Percentiles rank a stretch among this genome's conserved stretches.
These are phyloP conservation scores for Gossypium ekmanianum DNA, from an alignment of 345 rosid genomes.

Conservation along the genomic window DNA sequence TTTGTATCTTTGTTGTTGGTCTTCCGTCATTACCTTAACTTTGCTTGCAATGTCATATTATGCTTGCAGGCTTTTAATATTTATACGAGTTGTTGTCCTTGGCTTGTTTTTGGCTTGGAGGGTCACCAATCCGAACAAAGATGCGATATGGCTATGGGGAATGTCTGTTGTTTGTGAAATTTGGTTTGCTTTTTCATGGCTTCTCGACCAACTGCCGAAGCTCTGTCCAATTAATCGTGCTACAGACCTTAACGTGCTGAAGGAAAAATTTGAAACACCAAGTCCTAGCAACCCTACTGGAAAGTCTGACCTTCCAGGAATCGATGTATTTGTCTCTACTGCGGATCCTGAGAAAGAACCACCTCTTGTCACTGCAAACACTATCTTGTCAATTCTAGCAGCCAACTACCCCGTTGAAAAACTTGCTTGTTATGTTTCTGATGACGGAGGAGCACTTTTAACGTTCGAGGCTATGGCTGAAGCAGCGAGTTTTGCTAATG, in stretches of 20 bases:
- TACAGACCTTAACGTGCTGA: constrained; percentile 83
- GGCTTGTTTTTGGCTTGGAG: constrained; percentile 86
- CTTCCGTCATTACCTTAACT: background rate
- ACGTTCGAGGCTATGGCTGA: constrained; percentile 99
- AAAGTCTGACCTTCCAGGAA: constrained; percentile 91
- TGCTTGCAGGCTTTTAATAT: constrained; percentile 68
- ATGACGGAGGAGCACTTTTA: constrained; percentile 95
- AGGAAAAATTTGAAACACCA: constrained; percentile 87
- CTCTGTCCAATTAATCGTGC: constrained; percentile 83
- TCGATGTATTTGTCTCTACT: constrained; percentile 88
- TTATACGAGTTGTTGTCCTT: constrained; percentile 64
- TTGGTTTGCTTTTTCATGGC: constrained; percentile 98
- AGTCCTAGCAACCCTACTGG: constrained; percentile 69
- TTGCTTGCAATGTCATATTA: constrained; percentile 11
- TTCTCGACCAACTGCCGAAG: constrained; percentile 96
- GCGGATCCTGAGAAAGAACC: constrained; percentile 99
- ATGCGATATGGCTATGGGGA: constrained; percentile 95
- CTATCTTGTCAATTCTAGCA: constrained; percentile 92
- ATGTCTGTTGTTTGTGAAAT: constrained; percentile 96
- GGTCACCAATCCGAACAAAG: constrained; percentile 48
- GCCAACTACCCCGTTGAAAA: constrained; percentile 91
- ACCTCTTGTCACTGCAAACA: constrained; percentile 94
- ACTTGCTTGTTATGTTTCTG: constrained; percentile 96
- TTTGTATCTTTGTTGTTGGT: background rate
- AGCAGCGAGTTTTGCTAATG: constrained; percentile 92